Evolutionary conservation across 2,329 filamentous ascomycete species (phyloP).

Genomic region (Aspergillus vadensis): DNA sequence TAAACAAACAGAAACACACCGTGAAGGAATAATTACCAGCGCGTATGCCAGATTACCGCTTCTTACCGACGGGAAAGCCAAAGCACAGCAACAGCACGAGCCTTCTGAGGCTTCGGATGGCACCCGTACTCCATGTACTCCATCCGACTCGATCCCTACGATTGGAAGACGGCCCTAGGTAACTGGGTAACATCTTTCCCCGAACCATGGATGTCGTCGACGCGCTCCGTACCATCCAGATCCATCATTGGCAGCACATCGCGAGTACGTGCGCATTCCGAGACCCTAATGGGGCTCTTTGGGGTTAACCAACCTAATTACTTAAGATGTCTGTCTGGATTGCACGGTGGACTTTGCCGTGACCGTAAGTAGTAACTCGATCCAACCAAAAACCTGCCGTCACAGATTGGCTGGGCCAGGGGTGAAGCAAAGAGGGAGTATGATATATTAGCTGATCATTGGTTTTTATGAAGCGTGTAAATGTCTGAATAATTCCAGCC

Average conservation of each 20-base stretch:
- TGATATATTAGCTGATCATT: background rate
- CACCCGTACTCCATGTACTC: conserved; percentile 1
- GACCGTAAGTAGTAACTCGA: background rate
- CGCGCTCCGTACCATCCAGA: background rate
- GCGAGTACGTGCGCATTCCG: conserved; percentile 9
- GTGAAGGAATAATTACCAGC: background rate
- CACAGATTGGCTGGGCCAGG: background rate
- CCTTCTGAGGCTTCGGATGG: conserved; percentile 6
- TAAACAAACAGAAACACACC: background rate
- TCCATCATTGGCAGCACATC: conserved; percentile 4
- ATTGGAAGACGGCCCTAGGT: background rate
- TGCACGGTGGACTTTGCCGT: background rate
- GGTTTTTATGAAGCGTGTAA: background rate
- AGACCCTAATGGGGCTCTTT: conserved; percentile 9
- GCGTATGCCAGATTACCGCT: background rate
- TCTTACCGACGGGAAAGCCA: background rate
- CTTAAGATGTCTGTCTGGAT: background rate
- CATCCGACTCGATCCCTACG: background rate
- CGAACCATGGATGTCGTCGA: background rate
- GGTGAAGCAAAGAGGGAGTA: background rate
- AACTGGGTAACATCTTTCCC: background rate
- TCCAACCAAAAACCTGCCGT: background rate
- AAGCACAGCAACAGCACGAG: conserved; percentile 2
- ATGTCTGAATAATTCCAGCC: background rate
- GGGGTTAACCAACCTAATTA: background rate